phyloP scores from a whole-genome alignment of 116 monocot genomes.

The Zostera marina region DNA sequence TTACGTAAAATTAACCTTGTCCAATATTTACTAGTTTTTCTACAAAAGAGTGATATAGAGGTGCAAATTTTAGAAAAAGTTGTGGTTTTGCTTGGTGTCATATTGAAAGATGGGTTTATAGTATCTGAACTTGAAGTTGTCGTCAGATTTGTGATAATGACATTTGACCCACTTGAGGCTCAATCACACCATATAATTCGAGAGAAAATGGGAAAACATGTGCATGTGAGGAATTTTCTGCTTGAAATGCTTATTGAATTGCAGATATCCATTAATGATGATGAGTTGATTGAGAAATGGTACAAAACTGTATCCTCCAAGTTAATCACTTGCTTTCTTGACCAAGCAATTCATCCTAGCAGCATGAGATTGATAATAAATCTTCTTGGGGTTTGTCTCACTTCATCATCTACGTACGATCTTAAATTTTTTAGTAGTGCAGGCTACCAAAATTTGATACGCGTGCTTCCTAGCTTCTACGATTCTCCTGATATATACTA shows the following conservation, averaged over 20 bases:
- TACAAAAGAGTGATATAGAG: constrained; percentile 96
- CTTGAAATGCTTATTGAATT: constrained; percentile 97
- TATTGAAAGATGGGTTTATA: constrained; percentile 95
- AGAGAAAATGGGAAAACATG: constrained; percentile 95
- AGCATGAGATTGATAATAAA: constrained; percentile 99
- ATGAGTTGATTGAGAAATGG: constrained; percentile 95
- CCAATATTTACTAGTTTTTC: constrained; percentile 86
- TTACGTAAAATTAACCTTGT: constrained; percentile 87
- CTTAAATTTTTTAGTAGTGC: constrained; percentile 69
- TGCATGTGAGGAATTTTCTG: constrained; percentile 97
- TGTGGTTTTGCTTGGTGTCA: constrained; percentile 91
- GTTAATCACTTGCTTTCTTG: constrained; percentile 94
- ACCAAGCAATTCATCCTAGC: constrained; percentile 96
- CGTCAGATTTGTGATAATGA: constrained; percentile 95
- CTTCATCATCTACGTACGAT: constrained; percentile 78
- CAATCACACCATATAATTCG: constrained; percentile 26
- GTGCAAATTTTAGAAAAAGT: constrained; percentile 85
- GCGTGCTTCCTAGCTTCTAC: constrained; percentile 82
- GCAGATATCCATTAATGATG: constrained; percentile 75
- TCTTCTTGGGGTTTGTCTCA: constrained; percentile 88
- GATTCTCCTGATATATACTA: constrained; percentile 99
- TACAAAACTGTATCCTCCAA: constrained; percentile 97
- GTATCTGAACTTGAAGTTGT: constrained; percentile 88
- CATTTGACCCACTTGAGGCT: constrained; percentile 77
- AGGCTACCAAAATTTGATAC: constrained; percentile 66